phyloP scores from a whole-genome alignment of 345 rosid genomes.

The Euphorbia peplus region DNA sequence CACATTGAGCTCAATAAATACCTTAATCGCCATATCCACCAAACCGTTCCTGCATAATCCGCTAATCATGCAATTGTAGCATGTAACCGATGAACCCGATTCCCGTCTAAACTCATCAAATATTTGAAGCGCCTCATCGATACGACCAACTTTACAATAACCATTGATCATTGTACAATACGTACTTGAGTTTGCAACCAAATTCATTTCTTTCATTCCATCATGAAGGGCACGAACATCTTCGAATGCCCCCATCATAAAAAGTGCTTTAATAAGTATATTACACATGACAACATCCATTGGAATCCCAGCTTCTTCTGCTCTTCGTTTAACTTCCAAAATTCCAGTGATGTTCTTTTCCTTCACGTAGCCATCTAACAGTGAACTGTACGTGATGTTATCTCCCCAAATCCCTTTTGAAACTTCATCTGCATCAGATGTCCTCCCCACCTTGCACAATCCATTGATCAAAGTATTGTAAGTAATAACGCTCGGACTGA shows the following conservation, averaged over 20 bases:
- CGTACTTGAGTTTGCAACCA: conserved; percentile 57
- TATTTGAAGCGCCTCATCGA: conserved; percentile 72
- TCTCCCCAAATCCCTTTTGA: conserved; percentile 60
- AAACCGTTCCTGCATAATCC: conserved; percentile 61
- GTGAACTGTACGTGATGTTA: conserved; percentile 53
- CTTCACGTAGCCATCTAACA: conserved; percentile 60
- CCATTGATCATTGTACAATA: conserved; percentile 57
- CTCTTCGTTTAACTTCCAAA: conserved; percentile 47
- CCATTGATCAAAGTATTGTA: conserved; percentile 67
- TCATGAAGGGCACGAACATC: conserved; percentile 60
- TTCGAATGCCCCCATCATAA: conserved; percentile 67
- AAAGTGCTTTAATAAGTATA: conserved; percentile 61
- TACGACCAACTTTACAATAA: conserved; percentile 52
- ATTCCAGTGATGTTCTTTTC: conserved; percentile 53
- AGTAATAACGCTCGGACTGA: conserved; percentile 50
- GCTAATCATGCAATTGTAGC: conserved; percentile 55
- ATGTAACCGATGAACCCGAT: conserved; percentile 44
- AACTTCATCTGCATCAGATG: conserved; percentile 59
- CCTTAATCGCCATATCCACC: conserved; percentile 58
- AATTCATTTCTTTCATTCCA: conserved; percentile 52
- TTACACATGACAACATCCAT: conserved; percentile 76
- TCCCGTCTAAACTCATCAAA: conserved; percentile 66
- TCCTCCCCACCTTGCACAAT: conserved; percentile 64
- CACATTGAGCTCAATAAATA: conserved; percentile 50
- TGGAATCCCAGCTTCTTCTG: conserved; percentile 43